These are phyloP conservation scores for Tylopilus sp. DNA, from an alignment of 1,284 basidiomycete genomes.

Conservation along the genomic window DNA sequence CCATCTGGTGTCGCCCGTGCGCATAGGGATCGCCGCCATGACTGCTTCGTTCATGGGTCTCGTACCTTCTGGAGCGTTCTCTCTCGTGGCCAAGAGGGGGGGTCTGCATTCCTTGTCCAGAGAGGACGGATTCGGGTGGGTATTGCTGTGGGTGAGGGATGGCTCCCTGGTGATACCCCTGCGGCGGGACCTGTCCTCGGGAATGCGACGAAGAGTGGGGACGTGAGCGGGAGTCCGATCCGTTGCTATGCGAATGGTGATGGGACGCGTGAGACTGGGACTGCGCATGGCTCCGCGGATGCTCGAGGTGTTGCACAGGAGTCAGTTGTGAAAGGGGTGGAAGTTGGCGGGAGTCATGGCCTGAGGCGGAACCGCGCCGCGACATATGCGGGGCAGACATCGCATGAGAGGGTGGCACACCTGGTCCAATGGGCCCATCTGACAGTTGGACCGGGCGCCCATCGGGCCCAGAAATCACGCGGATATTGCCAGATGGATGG, in stretches of 20 bases:
- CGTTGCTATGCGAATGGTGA: conserved; percentile 36
- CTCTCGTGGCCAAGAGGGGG: conserved; percentile 49
- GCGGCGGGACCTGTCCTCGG: conserved; percentile 37
- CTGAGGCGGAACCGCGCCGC: conserved; percentile 39
- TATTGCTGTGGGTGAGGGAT: conserved; percentile 43
- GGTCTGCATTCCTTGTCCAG: conserved; percentile 48
- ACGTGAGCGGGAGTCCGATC: conserved; percentile 40
- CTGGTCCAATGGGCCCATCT: conserved; percentile 44
- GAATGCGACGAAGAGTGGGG: conserved; percentile 48
- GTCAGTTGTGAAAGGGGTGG: conserved; percentile 49
- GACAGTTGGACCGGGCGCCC: conserved; percentile 47
- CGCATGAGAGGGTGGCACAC: conserved; percentile 43
- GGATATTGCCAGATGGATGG: conserved; percentile 45
- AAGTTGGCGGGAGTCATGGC: conserved; percentile 47
- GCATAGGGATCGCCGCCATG: conserved; percentile 32
- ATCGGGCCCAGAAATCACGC: conserved; percentile 46
- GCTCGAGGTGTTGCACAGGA: conserved; percentile 43
- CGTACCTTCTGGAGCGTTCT: conserved; percentile 44
- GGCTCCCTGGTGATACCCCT: conserved; percentile 35
- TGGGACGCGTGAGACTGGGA: conserved; percentile 41
- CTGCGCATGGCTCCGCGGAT: conserved; percentile 37
- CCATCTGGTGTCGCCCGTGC: conserved; percentile 35
- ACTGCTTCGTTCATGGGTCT: conserved; percentile 38
- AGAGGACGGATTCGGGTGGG: conserved; percentile 41
- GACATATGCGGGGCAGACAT: conserved; percentile 33